Conservation (phyloP, 2,329 filamentous ascomycete species). For the Dactylellina cionopaga region DNA sequence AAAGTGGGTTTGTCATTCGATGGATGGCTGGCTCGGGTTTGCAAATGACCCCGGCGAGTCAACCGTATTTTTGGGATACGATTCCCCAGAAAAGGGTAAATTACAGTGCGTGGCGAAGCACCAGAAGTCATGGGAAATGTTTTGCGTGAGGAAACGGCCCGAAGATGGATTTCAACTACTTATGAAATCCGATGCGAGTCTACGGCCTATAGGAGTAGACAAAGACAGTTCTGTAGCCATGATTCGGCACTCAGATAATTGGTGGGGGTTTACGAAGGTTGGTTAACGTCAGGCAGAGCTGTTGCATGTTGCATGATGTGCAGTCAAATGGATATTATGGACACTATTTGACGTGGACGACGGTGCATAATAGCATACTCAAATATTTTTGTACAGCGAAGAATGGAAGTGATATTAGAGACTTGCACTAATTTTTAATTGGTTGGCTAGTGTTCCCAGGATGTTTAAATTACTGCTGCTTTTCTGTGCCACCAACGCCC, state of each 20-base stretch:
- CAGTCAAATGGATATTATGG: too few relatives aligned
- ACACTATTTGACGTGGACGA: too few relatives aligned
- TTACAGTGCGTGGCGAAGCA: not conserved
- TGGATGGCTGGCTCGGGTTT: slow-evolving; percentile 24
- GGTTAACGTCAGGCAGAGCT: too few relatives aligned
- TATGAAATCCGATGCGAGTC: not conserved
- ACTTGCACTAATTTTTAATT: too few relatives aligned
- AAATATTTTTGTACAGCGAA: too few relatives aligned
- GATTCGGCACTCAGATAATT: not conserved
- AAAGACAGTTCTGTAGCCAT: not conserved
- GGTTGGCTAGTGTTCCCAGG: too few relatives aligned
- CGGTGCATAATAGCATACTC: too few relatives aligned
- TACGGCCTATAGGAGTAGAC: slow-evolving; percentile 5
- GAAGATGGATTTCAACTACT: slow-evolving; percentile 11
- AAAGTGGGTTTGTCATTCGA: slow-evolving; percentile 8
- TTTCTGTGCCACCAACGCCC: too few relatives aligned
- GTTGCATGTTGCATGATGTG: too few relatives aligned
- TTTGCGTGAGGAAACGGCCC: slow-evolving; percentile 14
- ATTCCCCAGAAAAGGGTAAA: not conserved
- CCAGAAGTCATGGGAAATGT: not conserved
- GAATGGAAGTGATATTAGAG: too few relatives aligned
- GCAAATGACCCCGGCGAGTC: slow-evolving; percentile 9
- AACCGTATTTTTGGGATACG: slow-evolving; percentile 7
- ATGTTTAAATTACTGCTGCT: too few relatives aligned
- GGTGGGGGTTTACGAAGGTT: slow-evolving; percentile 18